Evolutionary conservation across 1,139 yeast genomes (phyloP), one percentile per base, ranked within the genome.

Genomic region (Candida mesenterica): DNA sequence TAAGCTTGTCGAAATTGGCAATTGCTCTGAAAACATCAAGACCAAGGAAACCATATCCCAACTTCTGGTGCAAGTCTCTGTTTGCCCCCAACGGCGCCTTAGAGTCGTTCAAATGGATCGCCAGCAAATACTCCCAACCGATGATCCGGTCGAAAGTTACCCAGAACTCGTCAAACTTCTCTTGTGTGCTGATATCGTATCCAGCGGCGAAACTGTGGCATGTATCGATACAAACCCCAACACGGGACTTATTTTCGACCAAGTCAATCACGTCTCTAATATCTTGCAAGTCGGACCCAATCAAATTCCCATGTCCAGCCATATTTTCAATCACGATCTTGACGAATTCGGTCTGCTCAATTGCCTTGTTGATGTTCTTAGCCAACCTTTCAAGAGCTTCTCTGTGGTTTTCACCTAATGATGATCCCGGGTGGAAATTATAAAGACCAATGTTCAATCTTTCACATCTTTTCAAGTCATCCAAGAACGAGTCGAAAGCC

Each of bases 161-260:
- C 92, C 96, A 85, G 56, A 92, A 89, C 32, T 62, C 64, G 15
- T 72, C 65, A 59, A 81, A 86, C 8, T 66, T 57, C 17, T 68
- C 75, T 41, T 72, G 70, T 2, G 75, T 68, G n/a, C 80, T 61
- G 29, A 92, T 72, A 53, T 94, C 97, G 59, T 87, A 90, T 1
- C 98, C 98, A 0, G 97, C 96, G 1, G 97, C 97, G 68, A 85
- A 88, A 0, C 96, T 72, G 59, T 92, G 97, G 57, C 97, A 92
- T 0, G 97, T 90, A 53, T 92, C 97, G 13, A 92, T 72, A 58
- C 98, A 94, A 1, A 92, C 96, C 2, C 98, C 98, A 6, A 92
- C 81, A 38, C 98, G 70, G 2, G 67, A 58, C 56, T 90, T 90
- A 52, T 89, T 76, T 3, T 87, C 83, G 6, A 92, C 77, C 68